phyloP scores from a whole-genome alignment of 108 stramenopile species.

The Epithemia pelagica region DNA sequence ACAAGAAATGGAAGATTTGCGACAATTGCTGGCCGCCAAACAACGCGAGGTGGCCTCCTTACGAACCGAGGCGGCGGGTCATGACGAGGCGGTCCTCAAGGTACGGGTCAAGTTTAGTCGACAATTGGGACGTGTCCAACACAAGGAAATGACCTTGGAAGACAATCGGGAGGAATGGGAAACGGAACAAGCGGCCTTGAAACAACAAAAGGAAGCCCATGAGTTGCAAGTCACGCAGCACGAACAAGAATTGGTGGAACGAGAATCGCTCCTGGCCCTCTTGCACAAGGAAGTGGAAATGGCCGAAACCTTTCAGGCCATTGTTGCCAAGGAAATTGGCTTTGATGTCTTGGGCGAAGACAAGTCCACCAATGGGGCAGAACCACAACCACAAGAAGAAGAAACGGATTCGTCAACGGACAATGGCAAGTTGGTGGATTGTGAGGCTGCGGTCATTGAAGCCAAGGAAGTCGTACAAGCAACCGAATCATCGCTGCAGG shows the following conservation, averaged over 20 bases:
- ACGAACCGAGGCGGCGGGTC: slow-evolving; percentile 47
- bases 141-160: slow-evolving; percentile 61
- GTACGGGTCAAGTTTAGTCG: slow-evolving; percentile 69
- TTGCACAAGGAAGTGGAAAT: slow-evolving; percentile 50
- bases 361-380: slow-evolving; percentile 9
- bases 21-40: slow-evolving; percentile 45
- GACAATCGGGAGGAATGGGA: slow-evolving; percentile 78
- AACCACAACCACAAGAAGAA: not conserved
- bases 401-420: slow-evolving; percentile 38
- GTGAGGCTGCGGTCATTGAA: slow-evolving; percentile 64
- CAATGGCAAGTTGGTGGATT: slow-evolving; percentile 47
- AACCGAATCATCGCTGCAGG: slow-evolving; percentile 30
- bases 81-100: slow-evolving; percentile 52
- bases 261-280: slow-evolving; percentile 42
- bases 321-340: slow-evolving; percentile 48
- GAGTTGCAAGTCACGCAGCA: slow-evolving; percentile 62
- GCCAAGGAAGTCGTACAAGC: slow-evolving; percentile 53
- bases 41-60: slow-evolving; percentile 47
- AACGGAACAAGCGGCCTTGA: slow-evolving; percentile 41
- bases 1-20: slow-evolving; percentile 63
- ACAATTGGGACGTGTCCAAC: slow-evolving; percentile 62
- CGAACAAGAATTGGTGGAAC: slow-evolving; percentile 55
- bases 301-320: slow-evolving; percentile 49
- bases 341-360: slow-evolving; percentile 22
- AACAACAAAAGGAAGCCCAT: slow-evolving; percentile 56